Evolutionary conservation across 169 alveolate genomes (phyloP), one percentile per base, ranked within the genome.

Genomic region (Plasmodium gallinaceum): DNA sequence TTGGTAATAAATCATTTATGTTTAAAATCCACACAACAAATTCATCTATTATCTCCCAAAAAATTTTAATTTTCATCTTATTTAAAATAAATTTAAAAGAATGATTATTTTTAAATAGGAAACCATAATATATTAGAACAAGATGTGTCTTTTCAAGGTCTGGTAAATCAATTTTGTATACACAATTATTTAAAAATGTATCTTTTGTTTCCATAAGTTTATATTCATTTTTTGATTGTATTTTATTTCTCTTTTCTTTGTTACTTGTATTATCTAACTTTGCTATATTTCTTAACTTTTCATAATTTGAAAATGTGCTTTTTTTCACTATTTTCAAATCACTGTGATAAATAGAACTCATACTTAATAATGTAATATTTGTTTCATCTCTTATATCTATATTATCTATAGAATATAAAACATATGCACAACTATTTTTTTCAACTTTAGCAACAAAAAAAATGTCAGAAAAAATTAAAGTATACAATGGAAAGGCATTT

Each of bases 1-100:
- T 57, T n/a, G 86, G 91, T 8, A 83, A 39, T 12, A 83, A 10
- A 14, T 83, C 91, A 68, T 45, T 83, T 42, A 46, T 69, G 57
- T 72, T 70, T 83, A 83, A 8, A 22, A 83, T 20, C 91, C 91
- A 83, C 5, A 85, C 22, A 24, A 68, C 16, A 12, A 60, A 54
- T 20, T 83, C 91, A 57, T 83, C 91, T 68, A 83, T 16, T 20
- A 83, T 24, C 68, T 83, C 91, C 91, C 91, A 83, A 69, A 83
- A 83, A 20, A 83, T 68, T 58, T 68, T 83, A 16, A 83, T 46
- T 37, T 83, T 83, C 0, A 72, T 70, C 37, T 68, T 62, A 51
- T 83, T 83, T 70, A 83, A 69, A 9, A 83, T 83, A 37, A 83
- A 83, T 57, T 83, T 83, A 52, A 83, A 69, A 7, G 91, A 54